Evolutionary conservation across 2,329 filamentous ascomycete species (phyloP), one percentile per base, ranked within the genome.

Genomic region (Aurifilum marmelostoma): DNA sequence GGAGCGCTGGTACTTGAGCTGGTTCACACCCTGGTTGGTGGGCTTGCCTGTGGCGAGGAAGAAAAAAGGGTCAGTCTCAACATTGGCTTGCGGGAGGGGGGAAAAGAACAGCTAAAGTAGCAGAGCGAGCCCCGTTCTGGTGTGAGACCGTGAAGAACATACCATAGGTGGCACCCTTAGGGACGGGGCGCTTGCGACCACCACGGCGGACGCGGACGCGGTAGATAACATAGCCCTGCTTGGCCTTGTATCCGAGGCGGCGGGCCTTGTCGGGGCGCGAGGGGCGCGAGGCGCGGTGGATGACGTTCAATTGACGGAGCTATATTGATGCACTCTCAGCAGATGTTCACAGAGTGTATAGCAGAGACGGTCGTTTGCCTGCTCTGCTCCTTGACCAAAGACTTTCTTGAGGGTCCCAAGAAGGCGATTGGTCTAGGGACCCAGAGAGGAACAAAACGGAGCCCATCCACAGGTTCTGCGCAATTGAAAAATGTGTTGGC

Each of bases 311-410:
- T 89, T 98, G 95, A 88, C 95, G 94, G 85, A 97, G 93, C 95
- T 97, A 96, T 95, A 94, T 95, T 96, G 86, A 96, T 96, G 93
- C 92, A 97, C 93, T 97, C 94, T 97, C 94, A 97, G 95, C 93
- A 88, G 91, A 94, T 88, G 93, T 97, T 97, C 94, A 97, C 97
- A 93, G 93, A 97, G 93, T 97, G 92, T 93, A 94, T 93, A 93
- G 90, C 91, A 93, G 78, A 89, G 88, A 84, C 81, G 77, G 76
- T 73, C 80, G 77, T 75, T 79, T 81, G 1, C 32, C 56, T 80
- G 80, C 82, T 70, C 16, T 43, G 63, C 39, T 60, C 29, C 16
- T 60, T 41, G 54, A 54, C 61, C 27, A 4, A 43, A n/a, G 18
- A 16, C n/a, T 6, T 34, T 63, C 56, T 52, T 29, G 27, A n/a